Evolutionary conservation across 768 basidiomycete genomes (phyloP).

Genomic region (Strobilomyces confusus): DNA sequence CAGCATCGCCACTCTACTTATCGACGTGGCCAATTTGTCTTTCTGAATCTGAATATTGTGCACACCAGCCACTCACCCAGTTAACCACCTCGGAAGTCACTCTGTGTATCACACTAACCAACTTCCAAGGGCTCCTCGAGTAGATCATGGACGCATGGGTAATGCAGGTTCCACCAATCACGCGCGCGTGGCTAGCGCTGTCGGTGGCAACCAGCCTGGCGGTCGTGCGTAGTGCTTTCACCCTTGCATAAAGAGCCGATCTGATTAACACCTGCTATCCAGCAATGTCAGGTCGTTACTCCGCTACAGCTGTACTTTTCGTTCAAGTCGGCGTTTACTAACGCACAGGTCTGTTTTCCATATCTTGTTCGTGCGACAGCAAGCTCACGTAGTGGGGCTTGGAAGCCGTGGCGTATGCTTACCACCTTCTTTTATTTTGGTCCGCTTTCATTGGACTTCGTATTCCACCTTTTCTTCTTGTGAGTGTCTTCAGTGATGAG

Average conservation of each 20-base stretch:
- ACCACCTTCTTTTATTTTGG: slow-evolving; percentile 98
- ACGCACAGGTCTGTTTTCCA: slow-evolving; percentile 53
- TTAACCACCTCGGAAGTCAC: neutral
- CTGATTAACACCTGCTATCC: neutral
- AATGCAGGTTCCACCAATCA: slow-evolving; percentile 87
- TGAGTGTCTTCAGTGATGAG: slow-evolving; percentile 38
- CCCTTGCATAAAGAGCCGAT: slow-evolving; percentile 1
- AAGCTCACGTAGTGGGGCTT: slow-evolving; percentile 11
- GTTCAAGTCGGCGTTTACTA: slow-evolving; percentile 77
- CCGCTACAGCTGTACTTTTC: slow-evolving; percentile 93
- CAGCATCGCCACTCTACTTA: neutral
- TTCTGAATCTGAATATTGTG: too few species aligned
- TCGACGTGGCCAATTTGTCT: slow-evolving; percentile 8
- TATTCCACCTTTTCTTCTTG: slow-evolving; percentile 99
- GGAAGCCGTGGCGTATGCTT: slow-evolving; percentile 78
- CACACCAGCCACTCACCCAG: neutral
- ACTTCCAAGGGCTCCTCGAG: slow-evolving; percentile 2
- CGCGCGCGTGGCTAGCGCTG: slow-evolving; percentile 78
- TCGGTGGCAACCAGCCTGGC: slow-evolving; percentile 79
- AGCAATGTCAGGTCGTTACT: slow-evolving; percentile 93
- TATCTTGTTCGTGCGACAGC: neutral
- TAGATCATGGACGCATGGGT: slow-evolving; percentile 83
- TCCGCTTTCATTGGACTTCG: slow-evolving; percentile 85
- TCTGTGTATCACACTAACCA: neutral
- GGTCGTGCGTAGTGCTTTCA: slow-evolving; percentile 49